Percentiles rank a stretch among this genome's conserved stretches.
phyloP scores from a whole-genome alignment of 495 filamentous ascomycete species.

The Aspergillus baeticus region DNA sequence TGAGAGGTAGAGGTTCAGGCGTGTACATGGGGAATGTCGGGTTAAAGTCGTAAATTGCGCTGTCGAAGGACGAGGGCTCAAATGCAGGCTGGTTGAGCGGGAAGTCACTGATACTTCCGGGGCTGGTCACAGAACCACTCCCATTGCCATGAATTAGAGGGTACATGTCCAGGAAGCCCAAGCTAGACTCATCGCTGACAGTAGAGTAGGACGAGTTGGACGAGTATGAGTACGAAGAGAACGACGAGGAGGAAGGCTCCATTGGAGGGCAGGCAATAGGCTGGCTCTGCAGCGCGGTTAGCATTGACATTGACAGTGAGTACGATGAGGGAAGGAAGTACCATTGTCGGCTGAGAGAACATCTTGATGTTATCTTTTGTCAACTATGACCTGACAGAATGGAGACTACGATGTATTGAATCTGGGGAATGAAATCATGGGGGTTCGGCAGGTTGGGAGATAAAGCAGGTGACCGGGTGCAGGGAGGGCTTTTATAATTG shows the following conservation, averaged over 20 bases:
- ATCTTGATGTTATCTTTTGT: conserved; percentile 3
- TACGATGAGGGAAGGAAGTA: neutral
- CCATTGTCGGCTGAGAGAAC: conserved; percentile 10
- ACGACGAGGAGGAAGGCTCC: conserved; percentile 24
- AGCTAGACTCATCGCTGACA: conserved; percentile 24
- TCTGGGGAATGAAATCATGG: conserved; percentile 14
- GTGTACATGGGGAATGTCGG: conserved; percentile 15
- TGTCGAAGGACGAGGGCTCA: conserved; percentile 16
- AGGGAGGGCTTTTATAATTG: conserved; percentile 6
- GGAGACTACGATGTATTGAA: neutral
- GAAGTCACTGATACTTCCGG: conserved; percentile 11
- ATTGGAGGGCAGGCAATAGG: conserved; percentile 23
- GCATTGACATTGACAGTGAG: neutral
- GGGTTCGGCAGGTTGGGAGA: neutral
- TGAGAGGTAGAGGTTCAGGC: conserved; percentile 10
- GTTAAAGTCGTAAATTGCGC: conserved; percentile 14
- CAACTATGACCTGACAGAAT: conserved; percentile 12
- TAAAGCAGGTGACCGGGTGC: conserved; percentile 6
- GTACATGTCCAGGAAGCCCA: conserved; percentile 30
- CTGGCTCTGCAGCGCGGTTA: conserved; percentile 8
- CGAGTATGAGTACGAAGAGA: conserved; percentile 14
- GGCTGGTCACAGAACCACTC: neutral
- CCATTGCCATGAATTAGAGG: conserved; percentile 22
- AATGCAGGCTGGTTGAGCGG: conserved; percentile 13
- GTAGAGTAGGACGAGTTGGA: conserved; percentile 21